Base-by-base conservation (phyloP, 306 rosid species). In the Castanopsis chinensis region DNA sequence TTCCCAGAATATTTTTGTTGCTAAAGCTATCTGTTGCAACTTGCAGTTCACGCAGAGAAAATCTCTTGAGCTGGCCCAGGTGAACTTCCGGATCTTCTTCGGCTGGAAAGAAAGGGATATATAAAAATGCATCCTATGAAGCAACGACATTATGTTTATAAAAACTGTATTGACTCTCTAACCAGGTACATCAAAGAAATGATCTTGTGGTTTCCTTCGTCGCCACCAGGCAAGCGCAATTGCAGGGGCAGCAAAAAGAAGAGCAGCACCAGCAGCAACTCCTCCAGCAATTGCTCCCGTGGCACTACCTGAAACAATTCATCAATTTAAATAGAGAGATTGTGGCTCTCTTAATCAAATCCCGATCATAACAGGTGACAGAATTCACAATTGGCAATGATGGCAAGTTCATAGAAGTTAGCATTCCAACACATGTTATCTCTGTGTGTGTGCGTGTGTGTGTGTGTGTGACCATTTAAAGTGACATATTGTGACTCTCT, bases 71-170 rank as follows among this genome's bases (percentile, higher is more conserved):
- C 88, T 90, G 98, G 35, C 97, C 92, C 79, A 95, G 92, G 87
- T 91, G 97, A 86, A 93, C 98, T 88, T 95, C 98, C 45, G 97
- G 99, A 90, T 89, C 97, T 89, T 92, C 97, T 85, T 94, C 97
- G 55, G 93, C 97, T 92, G 91, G 78, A 80, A 79, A 75, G 60
- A 76, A 64, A 52, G 71, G 41, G 25, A 57, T 35, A 19, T 78
- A 63, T 78, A 43, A 79, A 83, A 32, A 77, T 54, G 32, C 27
- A 78, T 79, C 78, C 49, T 53, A 28, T 17, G 33, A 56, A 56
- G 57, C 70, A 74, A 57, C 57, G 43, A 68, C 3, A 28, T 32
- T 9, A 35, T 35, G 27, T 32, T 60, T 28, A 27, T 7, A 21
- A 72, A 27, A 37, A 54, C 25, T 43, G 78, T 14, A 79, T 68